Base-by-base conservation (phyloP, 306 rosid species). In the Vigna angularis region DNA sequence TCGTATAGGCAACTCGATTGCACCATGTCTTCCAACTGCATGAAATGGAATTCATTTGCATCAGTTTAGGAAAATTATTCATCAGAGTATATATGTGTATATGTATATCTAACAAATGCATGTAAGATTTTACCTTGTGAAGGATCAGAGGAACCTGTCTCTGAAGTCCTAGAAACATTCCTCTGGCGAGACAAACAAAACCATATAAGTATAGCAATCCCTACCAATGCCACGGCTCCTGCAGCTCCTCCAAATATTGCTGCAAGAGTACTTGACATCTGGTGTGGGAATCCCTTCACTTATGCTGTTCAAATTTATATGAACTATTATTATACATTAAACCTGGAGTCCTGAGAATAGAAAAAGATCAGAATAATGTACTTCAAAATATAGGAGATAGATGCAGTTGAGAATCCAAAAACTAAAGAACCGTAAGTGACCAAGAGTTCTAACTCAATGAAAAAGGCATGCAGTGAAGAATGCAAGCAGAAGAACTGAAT, bases 221-320 rank as follows among this genome's bases (percentile, higher is more conserved):
- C 94, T 77, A 90, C 93, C 91, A 94, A 89, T 87, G 96, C 87
- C 96, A 89, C 91, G 83, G 91, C 97, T 88, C 96, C 98, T 84
- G 97, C 97, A 91, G 93, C 91, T 83, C 94, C 97, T 89, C 97
- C 97, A 57, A 92, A 28, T 82, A 89, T 78, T 78, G 97, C 96
- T 85, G 97, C 97, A 89, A 86, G 98, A 86, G 81, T 59, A 86
- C 84, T 81, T 90, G 98, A 94, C 98, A 94, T 94, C 88, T 87
- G 88, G 48, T 52, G 56, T 67, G 48, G 86, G 75, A 76, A 71
- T 71, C 88, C 74, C 89, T 89, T 89, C 93, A 90, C 84, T 86
- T 87, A 57, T 84, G 88, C 82, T 71, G 79, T 79, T 62, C 79
- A 85, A 80, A 75, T 63, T 83, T 79, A 50, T 79, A 70, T 24